phyloP scores from a whole-genome alignment of 2,329 filamentous ascomycete species.

The Fusarium beomiforme region DNA sequence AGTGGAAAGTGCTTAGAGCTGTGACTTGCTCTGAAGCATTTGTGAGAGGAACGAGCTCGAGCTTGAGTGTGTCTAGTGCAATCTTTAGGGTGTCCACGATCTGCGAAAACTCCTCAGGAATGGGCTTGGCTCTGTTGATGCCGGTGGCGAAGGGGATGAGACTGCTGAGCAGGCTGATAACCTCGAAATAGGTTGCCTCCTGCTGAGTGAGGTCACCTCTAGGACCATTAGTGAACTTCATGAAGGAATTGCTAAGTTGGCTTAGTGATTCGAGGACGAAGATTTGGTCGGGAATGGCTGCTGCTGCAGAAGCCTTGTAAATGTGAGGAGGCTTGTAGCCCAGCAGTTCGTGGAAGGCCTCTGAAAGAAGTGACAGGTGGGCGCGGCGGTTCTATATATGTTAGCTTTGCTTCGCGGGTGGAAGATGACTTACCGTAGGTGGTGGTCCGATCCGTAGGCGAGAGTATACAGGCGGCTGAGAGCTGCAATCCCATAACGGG shows the following conservation, averaged over 20 bases:
- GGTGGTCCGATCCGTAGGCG: conserved; percentile 61
- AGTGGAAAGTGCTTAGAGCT: conserved; percentile 49
- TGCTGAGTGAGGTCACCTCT: conserved; percentile 50
- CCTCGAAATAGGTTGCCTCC: conserved; percentile 57
- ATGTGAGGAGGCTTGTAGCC: conserved; percentile 59
- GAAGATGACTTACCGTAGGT: conserved; percentile 55
- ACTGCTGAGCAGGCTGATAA: conserved; percentile 53
- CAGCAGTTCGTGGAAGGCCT: conserved; percentile 63
- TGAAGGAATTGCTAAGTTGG: conserved; percentile 55
- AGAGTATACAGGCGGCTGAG: conserved; percentile 53
- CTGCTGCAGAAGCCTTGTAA: conserved; percentile 58
- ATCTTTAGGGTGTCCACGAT: conserved; percentile 37
- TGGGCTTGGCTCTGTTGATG: conserved; percentile 36
- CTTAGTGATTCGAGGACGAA: conserved; percentile 56
- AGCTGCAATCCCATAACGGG: conserved; percentile 56
- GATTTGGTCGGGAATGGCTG: conserved; percentile 54
- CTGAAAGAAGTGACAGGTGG: conserved; percentile 60
- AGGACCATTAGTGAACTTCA: conserved; percentile 49
- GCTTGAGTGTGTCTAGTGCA: conserved; percentile 26
- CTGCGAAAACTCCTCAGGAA: conserved; percentile 40
- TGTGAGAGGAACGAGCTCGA: conserved; percentile 19
- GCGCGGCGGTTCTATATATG: conserved; percentile 56
- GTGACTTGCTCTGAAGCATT: conserved; percentile 32
- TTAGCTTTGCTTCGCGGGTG: conserved; percentile 14
- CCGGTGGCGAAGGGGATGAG: conserved; percentile 45